Base-by-base conservation (phyloP, 345 rosid genomes). In the Nephelium lappaceum region DNA sequence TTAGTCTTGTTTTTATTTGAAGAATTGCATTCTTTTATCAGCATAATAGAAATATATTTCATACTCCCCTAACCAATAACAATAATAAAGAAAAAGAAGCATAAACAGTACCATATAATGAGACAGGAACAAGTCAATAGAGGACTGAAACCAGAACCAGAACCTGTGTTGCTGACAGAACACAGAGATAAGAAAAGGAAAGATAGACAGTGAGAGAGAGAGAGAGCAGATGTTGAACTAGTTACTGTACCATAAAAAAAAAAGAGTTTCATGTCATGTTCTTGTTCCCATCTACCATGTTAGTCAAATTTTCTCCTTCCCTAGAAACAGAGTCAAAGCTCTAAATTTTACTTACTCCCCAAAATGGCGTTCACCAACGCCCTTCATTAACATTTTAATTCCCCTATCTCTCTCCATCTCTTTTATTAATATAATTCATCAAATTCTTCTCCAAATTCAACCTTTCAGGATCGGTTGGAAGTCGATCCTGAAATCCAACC, bases 11-110 rank as follows among this genome's bases (percentile, higher is more conserved):
- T 24, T 24, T 39, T 23, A 45, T 11, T 23, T 43, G 27, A 43
- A 67, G 49, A 67, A 67, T 67, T 67, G 47, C 45, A 67, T 55
- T 36, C 25, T 51, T 72, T 53, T 72, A 8, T 19, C 55, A 8
- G 3, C 5, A 24, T 15, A 1, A 69, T 24, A 45, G 19, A 69
- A 43, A 69, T 10, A 69, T 10, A 43, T 11, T 14, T 4, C 16
- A n/a, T 31, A 27, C 75, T 14, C 36, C 36, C 36, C 36, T 31
- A 31, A 2, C 36, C 36, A 31, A 31, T 31, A 31, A 31, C 36
- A 31, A 31, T 2, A 31, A 31, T 31, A 1, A 2, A 31, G 36
- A 31, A 31, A 31, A 31, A 31, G 36, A 31, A 31, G 36, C 36
- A 2, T 31, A 31, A 31, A 31, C 3, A 31, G 51, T 45, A 45